A percentile compares a stretch with the other conserved stretches of the same genome.
Evolutionary conservation across 306 rosid species (phyloP).

Genomic region (Vachellia collinsii): DNA sequence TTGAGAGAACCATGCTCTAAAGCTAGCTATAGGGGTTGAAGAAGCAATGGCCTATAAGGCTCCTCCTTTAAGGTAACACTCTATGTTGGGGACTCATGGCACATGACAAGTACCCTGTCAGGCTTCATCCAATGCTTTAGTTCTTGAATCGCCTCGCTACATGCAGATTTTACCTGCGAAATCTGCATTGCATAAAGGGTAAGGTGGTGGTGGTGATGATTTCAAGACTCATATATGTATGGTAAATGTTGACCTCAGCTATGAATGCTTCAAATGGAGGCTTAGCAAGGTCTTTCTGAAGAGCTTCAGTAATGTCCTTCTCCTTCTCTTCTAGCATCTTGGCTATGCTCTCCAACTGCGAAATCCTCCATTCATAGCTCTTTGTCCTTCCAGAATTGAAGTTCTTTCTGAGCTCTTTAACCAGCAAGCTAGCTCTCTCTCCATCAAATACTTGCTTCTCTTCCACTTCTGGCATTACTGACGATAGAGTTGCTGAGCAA

Average conservation of each 20-base stretch:
- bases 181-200: constrained; percentile 51
- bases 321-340: constrained; percentile 76
- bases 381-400: constrained; percentile 68
- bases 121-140: constrained; percentile 75
- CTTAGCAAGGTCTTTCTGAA: constrained; percentile 70
- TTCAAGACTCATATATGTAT: too few relatives aligned
- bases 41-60: too few relatives aligned
- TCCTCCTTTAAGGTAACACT: too few relatives aligned
- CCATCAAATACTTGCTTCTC: constrained; percentile 48
- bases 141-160: constrained; percentile 64
- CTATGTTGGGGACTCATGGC: too few relatives aligned
- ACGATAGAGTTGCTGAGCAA: constrained; percentile 57
- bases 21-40: too few relatives aligned
- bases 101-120: constrained; percentile 54
- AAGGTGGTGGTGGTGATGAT: not conserved
- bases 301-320: constrained; percentile 63
- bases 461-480: constrained; percentile 47
- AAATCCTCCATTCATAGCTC: constrained; percentile 78
- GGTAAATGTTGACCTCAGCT: constrained; percentile 61
- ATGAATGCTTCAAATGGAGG: constrained; percentile 65
- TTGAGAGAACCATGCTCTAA: too few relatives aligned
- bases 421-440: constrained; percentile 52
- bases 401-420: constrained; percentile 57
- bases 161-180: constrained; percentile 59
- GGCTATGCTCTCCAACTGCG: constrained; percentile 63